Conservation (phyloP, 2,329 filamentous ascomycete species). For the Septoria linicola region DNA sequence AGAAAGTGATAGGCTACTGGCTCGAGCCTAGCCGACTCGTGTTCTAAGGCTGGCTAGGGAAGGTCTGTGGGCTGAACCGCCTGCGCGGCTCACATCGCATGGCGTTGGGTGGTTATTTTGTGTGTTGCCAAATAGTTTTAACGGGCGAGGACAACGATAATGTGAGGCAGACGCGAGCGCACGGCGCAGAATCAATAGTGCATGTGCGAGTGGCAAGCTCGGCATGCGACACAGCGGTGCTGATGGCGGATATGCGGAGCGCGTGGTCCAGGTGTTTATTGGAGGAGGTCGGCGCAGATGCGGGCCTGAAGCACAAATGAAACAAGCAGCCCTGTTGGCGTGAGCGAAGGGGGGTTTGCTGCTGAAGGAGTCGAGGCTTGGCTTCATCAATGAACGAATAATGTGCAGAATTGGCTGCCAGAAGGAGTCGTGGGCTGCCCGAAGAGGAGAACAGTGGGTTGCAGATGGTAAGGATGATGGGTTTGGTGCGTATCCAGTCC, state of each 20-base stretch:
- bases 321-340: background rate
- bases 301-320: conserved; percentile 7
- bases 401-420: background rate
- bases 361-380: conserved; percentile 4
- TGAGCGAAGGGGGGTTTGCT: background rate
- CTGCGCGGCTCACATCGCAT: no score
- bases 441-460: background rate
- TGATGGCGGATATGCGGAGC: conserved; percentile 4
- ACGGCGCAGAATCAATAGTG: conserved; percentile 1
- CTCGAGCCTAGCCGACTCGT: conserved; percentile 11
- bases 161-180: no score
- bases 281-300: background rate
- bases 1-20: conserved; percentile 14
- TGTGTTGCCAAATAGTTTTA: no score
- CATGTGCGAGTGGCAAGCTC: background rate
- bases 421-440: background rate
- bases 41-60: background rate
- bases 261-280: background rate
- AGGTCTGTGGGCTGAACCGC: background rate
- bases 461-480: background rate
- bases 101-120: no score
- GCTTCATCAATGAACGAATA: background rate
- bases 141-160: no score
- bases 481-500: background rate
- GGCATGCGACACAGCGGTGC: background rate